A percentile compares a stretch with the other conserved stretches of the same genome.
These are phyloP conservation scores for Peniophora sp. DNA, from an alignment of 1,284 basidiomycete species.

Conservation along the genomic window DNA sequence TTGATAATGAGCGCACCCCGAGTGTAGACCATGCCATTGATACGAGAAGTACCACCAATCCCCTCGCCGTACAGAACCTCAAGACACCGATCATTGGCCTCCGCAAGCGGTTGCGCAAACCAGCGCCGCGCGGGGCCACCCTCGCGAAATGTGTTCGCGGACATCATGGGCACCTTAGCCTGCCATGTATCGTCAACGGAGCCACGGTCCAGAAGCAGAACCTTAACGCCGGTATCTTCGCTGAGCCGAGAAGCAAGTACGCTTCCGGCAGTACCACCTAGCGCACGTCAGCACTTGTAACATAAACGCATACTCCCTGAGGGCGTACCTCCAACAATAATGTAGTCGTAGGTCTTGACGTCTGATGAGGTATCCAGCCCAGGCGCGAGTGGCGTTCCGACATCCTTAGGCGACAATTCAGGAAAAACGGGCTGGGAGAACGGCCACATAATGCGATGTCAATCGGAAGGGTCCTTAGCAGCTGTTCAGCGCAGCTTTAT, in stretches of 20 bases:
- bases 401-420: not conserved
- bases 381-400: not conserved
- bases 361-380: not conserved
- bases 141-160: not conserved
- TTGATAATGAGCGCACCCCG: too few relatives aligned
- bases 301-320: too few relatives aligned
- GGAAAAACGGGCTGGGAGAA: not conserved
- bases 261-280: not conserved
- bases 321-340: not conserved
- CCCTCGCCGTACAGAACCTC: constrained; percentile 24
- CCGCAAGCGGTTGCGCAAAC: constrained; percentile 5
- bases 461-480: too few relatives aligned
- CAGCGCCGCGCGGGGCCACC: not conserved
- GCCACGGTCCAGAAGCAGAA: not conserved
- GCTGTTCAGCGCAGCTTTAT: too few relatives aligned
- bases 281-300: not conserved
- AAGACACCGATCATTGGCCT: constrained; percentile 11
- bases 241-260: not conserved
- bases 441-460: not conserved
- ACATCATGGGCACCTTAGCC: not conserved
- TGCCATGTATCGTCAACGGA: not conserved
- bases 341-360: not conserved
- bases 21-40: constrained; percentile 27
- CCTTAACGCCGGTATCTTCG: not conserved
- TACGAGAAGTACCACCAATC: constrained; percentile 29